phyloP scores from a whole-genome alignment of 305 asterid species.

The Fraxinus paxiana region DNA sequence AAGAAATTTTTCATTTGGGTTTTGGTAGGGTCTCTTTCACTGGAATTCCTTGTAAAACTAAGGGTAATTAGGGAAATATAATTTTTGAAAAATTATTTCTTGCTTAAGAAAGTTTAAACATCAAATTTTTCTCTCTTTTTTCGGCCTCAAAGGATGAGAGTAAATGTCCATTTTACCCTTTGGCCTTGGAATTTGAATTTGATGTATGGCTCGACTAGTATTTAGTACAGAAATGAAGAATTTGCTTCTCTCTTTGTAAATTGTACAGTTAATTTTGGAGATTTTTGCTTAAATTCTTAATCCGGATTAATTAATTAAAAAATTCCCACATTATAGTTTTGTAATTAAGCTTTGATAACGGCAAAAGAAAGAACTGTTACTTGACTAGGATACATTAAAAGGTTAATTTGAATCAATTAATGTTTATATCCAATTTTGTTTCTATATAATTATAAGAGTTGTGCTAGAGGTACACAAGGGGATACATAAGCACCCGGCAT shows the following conservation, averaged over 20 bases:
- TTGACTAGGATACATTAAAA: neutral
- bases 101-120: neutral
- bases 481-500: too few species aligned
- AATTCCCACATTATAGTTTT: neutral
- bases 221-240: conserved; percentile 9
- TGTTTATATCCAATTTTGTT: neutral
- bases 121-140: neutral
- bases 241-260: neutral
- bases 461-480: too few species aligned
- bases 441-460: neutral
- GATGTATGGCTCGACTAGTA: neutral
- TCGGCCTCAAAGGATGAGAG: neutral
- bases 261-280: neutral
- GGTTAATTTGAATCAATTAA: neutral
- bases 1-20: conserved; percentile 66
- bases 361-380: neutral
- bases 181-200: conserved; percentile 6
- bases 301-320: neutral
- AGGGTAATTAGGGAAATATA: conserved; percentile 35
- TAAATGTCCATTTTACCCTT: conserved; percentile 28
- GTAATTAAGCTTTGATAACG: neutral
- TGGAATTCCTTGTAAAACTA: conserved; percentile 40
- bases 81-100: conserved; percentile 6
- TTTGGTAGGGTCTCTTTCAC: conserved; percentile 88
- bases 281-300: neutral